These are phyloP conservation scores for Platanus orientalis DNA, from an alignment of 164 flowering plant genomes.

Conservation along the genomic window DNA sequence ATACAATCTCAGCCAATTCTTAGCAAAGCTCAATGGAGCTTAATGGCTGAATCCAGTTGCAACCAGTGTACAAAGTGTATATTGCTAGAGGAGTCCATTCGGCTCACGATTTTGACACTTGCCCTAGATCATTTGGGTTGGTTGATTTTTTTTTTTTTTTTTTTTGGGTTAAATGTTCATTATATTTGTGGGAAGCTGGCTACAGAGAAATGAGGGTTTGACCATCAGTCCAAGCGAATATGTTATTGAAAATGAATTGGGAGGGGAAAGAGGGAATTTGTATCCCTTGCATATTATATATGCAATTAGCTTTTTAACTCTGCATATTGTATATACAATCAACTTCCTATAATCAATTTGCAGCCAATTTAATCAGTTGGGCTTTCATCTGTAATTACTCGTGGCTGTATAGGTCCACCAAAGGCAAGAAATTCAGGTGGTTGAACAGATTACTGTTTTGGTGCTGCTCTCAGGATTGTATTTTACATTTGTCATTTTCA, in stretches of 20 bases:
- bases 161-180: slow-evolving; percentile 10
- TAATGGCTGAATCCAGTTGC: slow-evolving; percentile 43
- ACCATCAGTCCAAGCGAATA: neutral
- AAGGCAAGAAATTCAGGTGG: too few species aligned
- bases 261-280: slow-evolving; percentile 1
- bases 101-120: slow-evolving; percentile 33
- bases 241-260: neutral
- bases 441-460: too few species aligned
- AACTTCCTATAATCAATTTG: too few species aligned
- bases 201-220: neutral
- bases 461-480: too few species aligned
- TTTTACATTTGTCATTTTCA: too few species aligned
- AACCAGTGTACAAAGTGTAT: slow-evolving; percentile 34
- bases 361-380: too few species aligned
- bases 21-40: slow-evolving; percentile 91
- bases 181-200: slow-evolving; percentile 7
- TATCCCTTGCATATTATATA: slow-evolving; percentile 20
- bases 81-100: slow-evolving; percentile 22
- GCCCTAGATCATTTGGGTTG: slow-evolving; percentile 7
- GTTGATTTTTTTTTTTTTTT: slow-evolving; percentile 13
- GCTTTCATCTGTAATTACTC: too few species aligned
- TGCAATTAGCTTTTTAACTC: slow-evolving; percentile 14
- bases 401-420: too few species aligned
- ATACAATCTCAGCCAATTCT: slow-evolving; percentile 77
- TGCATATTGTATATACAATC: too few species aligned